Evolutionary conservation across 129 eudicot genomes (phyloP).

Genomic region (Glebionis coronaria): DNA sequence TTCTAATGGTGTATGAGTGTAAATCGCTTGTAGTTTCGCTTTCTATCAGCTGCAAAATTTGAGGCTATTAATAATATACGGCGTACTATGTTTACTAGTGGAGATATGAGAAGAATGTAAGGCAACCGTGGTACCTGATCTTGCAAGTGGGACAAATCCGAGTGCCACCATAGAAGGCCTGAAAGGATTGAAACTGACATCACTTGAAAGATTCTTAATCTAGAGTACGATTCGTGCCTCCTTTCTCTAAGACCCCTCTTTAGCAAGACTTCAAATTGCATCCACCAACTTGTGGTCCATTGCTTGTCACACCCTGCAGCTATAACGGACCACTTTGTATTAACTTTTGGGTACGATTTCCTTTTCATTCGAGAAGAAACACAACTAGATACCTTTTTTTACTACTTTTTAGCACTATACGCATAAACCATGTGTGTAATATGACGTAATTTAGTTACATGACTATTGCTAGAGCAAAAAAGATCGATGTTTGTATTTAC

Average conservation of each 20-base stretch:
- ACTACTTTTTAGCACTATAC: background rate
- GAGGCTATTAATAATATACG: background rate
- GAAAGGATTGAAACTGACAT: constrained; percentile 68
- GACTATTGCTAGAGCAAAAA: background rate
- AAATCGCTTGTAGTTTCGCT: background rate
- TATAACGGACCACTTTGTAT: constrained; percentile 13
- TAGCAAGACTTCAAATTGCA: constrained; percentile 63
- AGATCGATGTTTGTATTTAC: background rate
- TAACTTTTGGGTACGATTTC: background rate
- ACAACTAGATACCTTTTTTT: background rate
- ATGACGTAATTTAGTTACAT: background rate
- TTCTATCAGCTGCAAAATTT: background rate
- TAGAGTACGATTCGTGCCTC: constrained; percentile 62
- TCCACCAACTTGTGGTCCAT: constrained; percentile 79
- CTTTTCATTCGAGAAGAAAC: background rate
- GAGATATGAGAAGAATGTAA: background rate
- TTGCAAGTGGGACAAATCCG: constrained; percentile 51
- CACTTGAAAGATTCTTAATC: constrained; percentile 62
- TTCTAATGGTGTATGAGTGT: background rate
- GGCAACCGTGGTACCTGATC: constrained; percentile 50
- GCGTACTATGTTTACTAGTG: background rate
- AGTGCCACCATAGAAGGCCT: constrained; percentile 86
- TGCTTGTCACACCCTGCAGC: constrained; percentile 42
- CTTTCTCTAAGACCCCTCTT: constrained; percentile 64
- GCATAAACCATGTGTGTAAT: background rate